phyloP scores from a whole-genome alignment of 164 flowering plant species.

The Annona cherimola region DNA sequence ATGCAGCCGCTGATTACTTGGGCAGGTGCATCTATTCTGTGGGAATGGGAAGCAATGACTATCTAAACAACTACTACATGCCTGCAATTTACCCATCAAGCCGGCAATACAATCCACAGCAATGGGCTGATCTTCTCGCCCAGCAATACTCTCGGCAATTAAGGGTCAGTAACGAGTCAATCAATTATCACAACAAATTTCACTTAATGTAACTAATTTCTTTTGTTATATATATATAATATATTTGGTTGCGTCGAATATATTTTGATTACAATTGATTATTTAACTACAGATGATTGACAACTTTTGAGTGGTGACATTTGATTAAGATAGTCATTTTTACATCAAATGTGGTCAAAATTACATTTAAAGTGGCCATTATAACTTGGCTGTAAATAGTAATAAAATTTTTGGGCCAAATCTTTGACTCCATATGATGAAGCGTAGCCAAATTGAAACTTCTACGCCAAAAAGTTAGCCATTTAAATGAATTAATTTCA shows the following conservation, averaged over 20 bases:
- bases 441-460: not conserved
- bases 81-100: conserved; percentile 45
- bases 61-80: conserved; percentile 52
- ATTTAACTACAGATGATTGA: not conserved
- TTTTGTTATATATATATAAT: no score
- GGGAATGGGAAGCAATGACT: conserved; percentile 50
- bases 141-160: conserved; percentile 48
- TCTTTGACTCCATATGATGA: not conserved
- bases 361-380: no score
- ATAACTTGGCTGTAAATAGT: not conserved
- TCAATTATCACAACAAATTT: not conserved
- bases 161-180: conserved; percentile 21
- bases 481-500: no score
- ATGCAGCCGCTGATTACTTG: conserved; percentile 20
- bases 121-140: conserved; percentile 56
- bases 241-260: no score
- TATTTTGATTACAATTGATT: not conserved
- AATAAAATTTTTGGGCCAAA: not conserved
- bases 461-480: no score
- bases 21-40: conserved; percentile 26
- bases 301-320: not conserved
- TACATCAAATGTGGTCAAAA: not conserved
- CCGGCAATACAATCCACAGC: conserved; percentile 46
- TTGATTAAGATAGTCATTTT: not conserved
- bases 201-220: no score